Conservation (phyloP, 768 basidiomycete genomes). For the Gloeostereum incarnatum region DNA sequence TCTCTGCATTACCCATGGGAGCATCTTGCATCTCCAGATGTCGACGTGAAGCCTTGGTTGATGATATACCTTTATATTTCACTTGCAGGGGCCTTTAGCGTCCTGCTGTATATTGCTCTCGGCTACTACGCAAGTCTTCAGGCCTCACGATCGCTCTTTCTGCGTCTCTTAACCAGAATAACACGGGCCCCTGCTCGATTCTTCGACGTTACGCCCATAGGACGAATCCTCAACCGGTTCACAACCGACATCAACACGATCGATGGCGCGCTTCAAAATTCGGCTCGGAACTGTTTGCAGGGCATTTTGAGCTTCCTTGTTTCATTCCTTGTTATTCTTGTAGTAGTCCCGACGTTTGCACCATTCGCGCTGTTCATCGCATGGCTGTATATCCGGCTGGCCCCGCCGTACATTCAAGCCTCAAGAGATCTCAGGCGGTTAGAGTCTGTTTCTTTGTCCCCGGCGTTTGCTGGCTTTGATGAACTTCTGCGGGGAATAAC, state of each 20-base stretch:
- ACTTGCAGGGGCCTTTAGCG: conserved; percentile 41
- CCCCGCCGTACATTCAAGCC: conserved; percentile 49
- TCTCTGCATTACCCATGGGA: conserved; percentile 31
- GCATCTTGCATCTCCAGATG: conserved; percentile 46
- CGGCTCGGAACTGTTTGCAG: conserved; percentile 42
- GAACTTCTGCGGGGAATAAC: conserved; percentile 58
- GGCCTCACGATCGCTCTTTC: conserved; percentile 55
- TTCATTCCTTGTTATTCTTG: conserved; percentile 56
- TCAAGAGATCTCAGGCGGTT: conserved; percentile 61
- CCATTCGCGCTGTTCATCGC: conserved; percentile 62
- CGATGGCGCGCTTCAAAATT: conserved; percentile 52
- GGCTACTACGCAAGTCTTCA: conserved; percentile 65
- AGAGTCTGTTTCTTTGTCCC: conserved; percentile 59
- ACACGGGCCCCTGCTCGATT: conserved; percentile 59
- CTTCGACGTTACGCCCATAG: conserved; percentile 69
- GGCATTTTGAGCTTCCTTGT: conserved; percentile 53
- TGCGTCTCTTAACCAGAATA: conserved; percentile 40
- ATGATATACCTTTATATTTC: conserved; percentile 56
- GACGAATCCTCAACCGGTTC: conserved; percentile 73
- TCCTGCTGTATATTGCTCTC: conserved; percentile 45
- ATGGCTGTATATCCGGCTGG: conserved; percentile 56
- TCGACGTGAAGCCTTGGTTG: conserved; percentile 58
- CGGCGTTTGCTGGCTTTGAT: conserved; percentile 67
- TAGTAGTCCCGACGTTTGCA: conserved; percentile 53
- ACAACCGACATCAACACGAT: conserved; percentile 71